Evolutionary conservation across 2,329 filamentous ascomycete species (phyloP).

Genomic region (Davidsoniella virescens): DNA sequence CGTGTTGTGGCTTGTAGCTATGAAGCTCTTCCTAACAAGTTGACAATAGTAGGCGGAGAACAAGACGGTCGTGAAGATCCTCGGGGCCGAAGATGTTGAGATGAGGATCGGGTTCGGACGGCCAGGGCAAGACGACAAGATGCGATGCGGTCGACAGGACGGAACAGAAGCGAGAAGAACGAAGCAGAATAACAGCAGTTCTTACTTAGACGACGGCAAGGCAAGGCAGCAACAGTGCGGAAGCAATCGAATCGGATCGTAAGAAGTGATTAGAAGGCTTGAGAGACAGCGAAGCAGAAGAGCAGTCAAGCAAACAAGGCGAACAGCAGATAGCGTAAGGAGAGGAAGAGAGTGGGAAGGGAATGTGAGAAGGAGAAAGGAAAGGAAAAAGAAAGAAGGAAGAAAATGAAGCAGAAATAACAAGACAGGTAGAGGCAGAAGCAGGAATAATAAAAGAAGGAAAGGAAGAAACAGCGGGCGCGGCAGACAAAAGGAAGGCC

Average conservation of each 20-base stretch:
- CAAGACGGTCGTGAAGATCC: neutral
- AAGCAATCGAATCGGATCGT: too few species aligned
- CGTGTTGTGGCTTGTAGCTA: too few species aligned
- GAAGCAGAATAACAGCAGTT: too few species aligned
- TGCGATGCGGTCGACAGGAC: conserved; percentile 18
- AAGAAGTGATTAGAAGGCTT: too few species aligned
- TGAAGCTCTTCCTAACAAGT: too few species aligned
- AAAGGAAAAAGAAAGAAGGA: neutral
- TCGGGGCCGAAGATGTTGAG: neutral
- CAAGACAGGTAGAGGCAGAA: neutral
- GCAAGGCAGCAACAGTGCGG: too few species aligned
- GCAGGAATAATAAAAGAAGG: conserved; percentile 8
- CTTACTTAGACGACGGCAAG: too few species aligned
- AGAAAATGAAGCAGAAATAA: too few species aligned
- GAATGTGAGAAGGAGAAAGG: conserved; percentile 13
- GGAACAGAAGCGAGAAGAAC: conserved; percentile 12
- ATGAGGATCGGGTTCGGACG: conserved; percentile 14
- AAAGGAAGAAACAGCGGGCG: neutral
- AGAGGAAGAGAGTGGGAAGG: conserved; percentile 13
- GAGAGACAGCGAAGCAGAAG: conserved; percentile 3
- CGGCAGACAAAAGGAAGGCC: too few species aligned
- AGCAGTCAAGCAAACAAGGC: conserved; percentile 16
- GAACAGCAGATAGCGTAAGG: conserved; percentile 14
- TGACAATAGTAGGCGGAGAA: neutral
- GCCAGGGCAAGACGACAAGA: too few species aligned